These are phyloP conservation scores for Aspergillus affinis DNA, from an alignment of 495 filamentous ascomycete species.

Conservation along the genomic window DNA sequence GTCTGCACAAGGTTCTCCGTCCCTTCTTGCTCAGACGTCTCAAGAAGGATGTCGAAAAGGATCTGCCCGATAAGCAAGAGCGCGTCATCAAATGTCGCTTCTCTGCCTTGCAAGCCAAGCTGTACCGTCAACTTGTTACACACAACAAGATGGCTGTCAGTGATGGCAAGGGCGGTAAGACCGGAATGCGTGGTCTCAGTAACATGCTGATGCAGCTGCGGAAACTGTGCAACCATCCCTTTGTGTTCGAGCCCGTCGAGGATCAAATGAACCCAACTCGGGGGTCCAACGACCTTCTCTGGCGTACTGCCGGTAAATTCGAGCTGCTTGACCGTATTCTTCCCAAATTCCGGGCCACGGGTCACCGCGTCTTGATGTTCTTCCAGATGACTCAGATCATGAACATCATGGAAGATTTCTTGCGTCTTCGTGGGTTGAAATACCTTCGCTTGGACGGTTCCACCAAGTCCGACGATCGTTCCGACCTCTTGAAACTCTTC, in stretches of 20 bases:
- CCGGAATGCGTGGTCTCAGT: constrained; percentile 89
- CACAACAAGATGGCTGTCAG: constrained; percentile 92
- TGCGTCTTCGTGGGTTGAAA: constrained; percentile 74
- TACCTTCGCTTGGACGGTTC: constrained; percentile 94
- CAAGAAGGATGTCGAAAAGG: constrained; percentile 99
- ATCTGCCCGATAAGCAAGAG: constrained; percentile 96
- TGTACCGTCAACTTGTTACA: constrained; percentile 95
- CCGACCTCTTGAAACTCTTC: constrained; percentile 82
- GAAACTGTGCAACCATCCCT: constrained; percentile 98
- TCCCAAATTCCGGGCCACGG: constrained; percentile 85
- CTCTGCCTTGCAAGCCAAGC: constrained; percentile 85
- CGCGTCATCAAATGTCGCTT: constrained; percentile 99
- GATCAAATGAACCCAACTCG: constrained; percentile 93
- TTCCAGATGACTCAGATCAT: constrained; percentile 99
- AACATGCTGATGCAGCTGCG: constrained; percentile 99
- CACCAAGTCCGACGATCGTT: constrained; percentile 96
- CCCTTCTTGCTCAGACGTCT: constrained; percentile 97
- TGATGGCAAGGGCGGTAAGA: constrained; percentile 94
- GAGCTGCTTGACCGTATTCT: constrained; percentile 90
- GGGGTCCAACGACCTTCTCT: constrained; percentile 85
- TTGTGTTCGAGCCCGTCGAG: constrained; percentile 96
- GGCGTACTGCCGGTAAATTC: constrained; percentile 97
- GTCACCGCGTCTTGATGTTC: constrained; percentile 97
- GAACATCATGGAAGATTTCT: constrained; percentile 99
- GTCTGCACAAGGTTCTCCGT: constrained; percentile 94